Conservation (phyloP, 225 moss, liverwort and hornwort genomes). For the Sphagnum tenellum region DNA sequence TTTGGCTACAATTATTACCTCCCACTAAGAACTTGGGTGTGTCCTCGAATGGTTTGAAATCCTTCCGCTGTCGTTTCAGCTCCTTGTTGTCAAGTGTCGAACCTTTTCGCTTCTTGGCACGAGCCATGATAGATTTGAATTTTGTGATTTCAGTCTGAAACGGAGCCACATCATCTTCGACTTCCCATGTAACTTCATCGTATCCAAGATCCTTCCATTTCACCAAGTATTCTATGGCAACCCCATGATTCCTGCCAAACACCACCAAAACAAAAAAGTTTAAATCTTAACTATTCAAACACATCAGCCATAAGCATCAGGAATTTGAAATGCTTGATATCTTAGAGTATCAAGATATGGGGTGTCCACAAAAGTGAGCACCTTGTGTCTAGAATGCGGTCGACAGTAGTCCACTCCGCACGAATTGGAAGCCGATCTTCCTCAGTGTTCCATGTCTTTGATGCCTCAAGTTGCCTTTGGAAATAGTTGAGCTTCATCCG, state of each 20-base stretch:
- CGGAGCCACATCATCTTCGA: constrained; percentile 76
- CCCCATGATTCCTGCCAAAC: constrained; percentile 65
- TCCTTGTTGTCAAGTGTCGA: constrained; percentile 79
- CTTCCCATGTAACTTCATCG: constrained; percentile 93
- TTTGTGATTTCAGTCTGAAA: constrained; percentile 82
- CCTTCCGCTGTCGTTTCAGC: constrained; percentile 70
- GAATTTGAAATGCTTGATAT: no score
- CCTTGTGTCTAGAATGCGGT: constrained; percentile 90
- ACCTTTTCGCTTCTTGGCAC: constrained; percentile 68
- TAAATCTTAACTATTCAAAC: neutral
- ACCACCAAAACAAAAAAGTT: neutral
- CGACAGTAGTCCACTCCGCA: constrained; percentile 99
- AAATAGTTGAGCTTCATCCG: constrained; percentile 90
- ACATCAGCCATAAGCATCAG: no score
- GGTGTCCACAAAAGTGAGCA: neutral
- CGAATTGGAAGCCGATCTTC: constrained; percentile 91
- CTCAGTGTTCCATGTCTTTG: constrained; percentile 78
- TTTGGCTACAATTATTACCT: constrained; percentile 28
- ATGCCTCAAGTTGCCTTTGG: constrained; percentile 73
- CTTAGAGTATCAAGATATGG: no score
- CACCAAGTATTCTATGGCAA: constrained; percentile 87
- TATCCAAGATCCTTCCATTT: constrained; percentile 99
- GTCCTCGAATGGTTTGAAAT: constrained; percentile 82
- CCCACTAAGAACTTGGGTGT: constrained; percentile 87
- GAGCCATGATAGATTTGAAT: constrained; percentile 67